Percentiles rank a stretch among this genome's conserved stretches.
Conservation (phyloP, 2,329 filamentous ascomycete genomes). For the Apiospora saccharicola region DNA sequence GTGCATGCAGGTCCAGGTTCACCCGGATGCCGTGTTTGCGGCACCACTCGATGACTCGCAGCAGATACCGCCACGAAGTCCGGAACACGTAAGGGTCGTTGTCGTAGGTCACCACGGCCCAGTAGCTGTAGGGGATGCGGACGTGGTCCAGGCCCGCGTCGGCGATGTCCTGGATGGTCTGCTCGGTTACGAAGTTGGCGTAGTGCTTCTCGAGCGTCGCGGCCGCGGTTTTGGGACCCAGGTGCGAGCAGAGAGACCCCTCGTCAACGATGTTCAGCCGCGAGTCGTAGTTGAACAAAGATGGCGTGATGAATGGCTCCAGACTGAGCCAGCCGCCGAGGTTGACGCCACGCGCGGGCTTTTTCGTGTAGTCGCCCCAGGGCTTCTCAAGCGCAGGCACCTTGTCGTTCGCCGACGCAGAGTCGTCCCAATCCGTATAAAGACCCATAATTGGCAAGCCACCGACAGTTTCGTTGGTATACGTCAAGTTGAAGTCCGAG, state of each 20-base stretch:
- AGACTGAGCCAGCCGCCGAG: slow-evolving; percentile 92
- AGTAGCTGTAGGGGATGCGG: slow-evolving; percentile 95
- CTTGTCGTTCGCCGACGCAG: slow-evolving; percentile 75
- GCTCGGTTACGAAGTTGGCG: slow-evolving; percentile 81
- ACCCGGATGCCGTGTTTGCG: slow-evolving; percentile 91
- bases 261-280: slow-evolving; percentile 80
- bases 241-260: slow-evolving; percentile 76
- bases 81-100: slow-evolving; percentile 87
- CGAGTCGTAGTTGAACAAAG: slow-evolving; percentile 77
- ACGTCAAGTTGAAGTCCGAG: slow-evolving; percentile 91
- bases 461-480: slow-evolving; percentile 84
- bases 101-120: slow-evolving; percentile 87
- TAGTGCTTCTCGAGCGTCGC: slow-evolving; percentile 88
- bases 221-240: slow-evolving; percentile 71
- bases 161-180: slow-evolving; percentile 84
- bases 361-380: slow-evolving; percentile 79
- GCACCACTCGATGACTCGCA: slow-evolving; percentile 92
- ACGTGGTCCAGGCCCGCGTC: slow-evolving; percentile 93
- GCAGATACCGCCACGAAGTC: slow-evolving; percentile 90
- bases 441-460: slow-evolving; percentile 92
- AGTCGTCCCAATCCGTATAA: slow-evolving; percentile 86
- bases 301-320: slow-evolving; percentile 95
- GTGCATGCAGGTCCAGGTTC: slow-evolving; percentile 91
- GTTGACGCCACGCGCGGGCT: slow-evolving; percentile 88
- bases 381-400: slow-evolving; percentile 78